Percentiles rank a stretch among this genome's conserved stretches.
Evolutionary conservation across 805 yeast species (phyloP).

Genomic region (Metschnikowia santaceciliae): DNA sequence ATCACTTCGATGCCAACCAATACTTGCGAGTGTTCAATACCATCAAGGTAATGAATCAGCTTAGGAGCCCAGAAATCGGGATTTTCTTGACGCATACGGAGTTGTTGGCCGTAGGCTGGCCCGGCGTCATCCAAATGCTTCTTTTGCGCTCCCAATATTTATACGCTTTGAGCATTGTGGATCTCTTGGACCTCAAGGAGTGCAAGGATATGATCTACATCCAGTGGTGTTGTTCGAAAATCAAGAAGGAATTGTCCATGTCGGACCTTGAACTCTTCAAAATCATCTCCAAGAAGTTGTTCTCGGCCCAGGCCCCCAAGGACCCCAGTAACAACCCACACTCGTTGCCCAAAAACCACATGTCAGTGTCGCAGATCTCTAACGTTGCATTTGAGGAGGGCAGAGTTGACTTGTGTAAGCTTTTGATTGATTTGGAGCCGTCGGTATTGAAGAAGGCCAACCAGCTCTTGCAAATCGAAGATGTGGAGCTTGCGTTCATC

Average conservation of each 20-base stretch:
- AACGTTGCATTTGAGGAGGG: conserved; percentile 78
- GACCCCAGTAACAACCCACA: conserved; percentile 20
- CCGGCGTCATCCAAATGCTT: conserved; percentile 52
- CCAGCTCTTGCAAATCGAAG: conserved; percentile 66
- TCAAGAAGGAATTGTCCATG: conserved; percentile 48
- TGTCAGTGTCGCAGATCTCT: conserved; percentile 57
- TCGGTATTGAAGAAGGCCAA: conserved; percentile 53
- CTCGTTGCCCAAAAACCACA: conserved; percentile 25
- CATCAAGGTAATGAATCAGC: conserved; percentile 64
- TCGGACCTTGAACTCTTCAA: conserved; percentile 59
- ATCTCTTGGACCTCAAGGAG: conserved; percentile 42
- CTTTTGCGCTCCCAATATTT: conserved; percentile 56
- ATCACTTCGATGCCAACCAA: conserved; percentile 51
- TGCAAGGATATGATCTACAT: conserved; percentile 46
- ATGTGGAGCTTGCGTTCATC: conserved; percentile 61
- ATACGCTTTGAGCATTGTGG: conserved; percentile 59
- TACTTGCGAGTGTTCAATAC: conserved; percentile 61
- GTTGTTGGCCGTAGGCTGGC: conserved; percentile 48
- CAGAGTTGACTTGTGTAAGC: conserved; percentile 60
- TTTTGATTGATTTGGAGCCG: conserved; percentile 67
- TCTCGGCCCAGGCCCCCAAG: conserved; percentile 14
- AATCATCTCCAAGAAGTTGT: conserved; percentile 46
- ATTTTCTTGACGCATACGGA: conserved; percentile 62
- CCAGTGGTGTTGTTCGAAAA: conserved; percentile 78
- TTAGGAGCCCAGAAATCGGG: conserved; percentile 64